These are phyloP conservation scores for Aspergillus jensenii DNA, from an alignment of 2,329 filamentous ascomycete genomes.

Conservation along the genomic window DNA sequence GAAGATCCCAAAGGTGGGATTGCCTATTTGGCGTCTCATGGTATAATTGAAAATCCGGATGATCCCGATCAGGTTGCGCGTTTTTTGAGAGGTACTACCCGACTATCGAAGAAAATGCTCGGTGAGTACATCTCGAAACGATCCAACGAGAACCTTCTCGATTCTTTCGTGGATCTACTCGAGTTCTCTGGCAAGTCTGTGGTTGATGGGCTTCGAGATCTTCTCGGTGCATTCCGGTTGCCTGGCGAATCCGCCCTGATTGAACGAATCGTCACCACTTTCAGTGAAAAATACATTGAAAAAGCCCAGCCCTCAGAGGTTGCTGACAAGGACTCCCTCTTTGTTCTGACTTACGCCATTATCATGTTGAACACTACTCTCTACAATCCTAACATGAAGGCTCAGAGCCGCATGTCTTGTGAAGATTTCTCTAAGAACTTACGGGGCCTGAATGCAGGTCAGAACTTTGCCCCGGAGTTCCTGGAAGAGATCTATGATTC, in stretches of 20 bases:
- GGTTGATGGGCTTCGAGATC: conserved; percentile 81
- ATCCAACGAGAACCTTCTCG: conserved; percentile 79
- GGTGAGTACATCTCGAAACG: conserved; percentile 93
- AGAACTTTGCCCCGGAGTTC: conserved; percentile 82
- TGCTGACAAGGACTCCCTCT: conserved; percentile 82
- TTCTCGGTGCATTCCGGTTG: conserved; percentile 90
- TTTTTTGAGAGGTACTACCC: conserved; percentile 83
- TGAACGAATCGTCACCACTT: conserved; percentile 84
- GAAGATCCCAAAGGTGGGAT: conserved; percentile 89
- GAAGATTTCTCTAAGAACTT: conserved; percentile 84
- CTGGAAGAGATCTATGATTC: conserved; percentile 84
- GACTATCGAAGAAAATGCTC: conserved; percentile 84
- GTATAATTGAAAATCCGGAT: conserved; percentile 74
- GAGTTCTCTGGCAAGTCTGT: conserved; percentile 84
- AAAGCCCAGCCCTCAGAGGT: conserved; percentile 71
- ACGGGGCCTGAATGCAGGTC: conserved; percentile 81
- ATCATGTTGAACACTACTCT: conserved; percentile 98
- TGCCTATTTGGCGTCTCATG: conserved; percentile 78
- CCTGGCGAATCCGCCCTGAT: conserved; percentile 93
- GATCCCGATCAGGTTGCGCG: conserved; percentile 77
- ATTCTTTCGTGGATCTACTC: conserved; percentile 82
- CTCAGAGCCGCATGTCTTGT: conserved; percentile 77
- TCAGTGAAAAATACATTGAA: conserved; percentile 79
- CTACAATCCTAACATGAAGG: conserved; percentile 83
- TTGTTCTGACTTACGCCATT: conserved; percentile 89